Evolutionary conservation across 768 basidiomycete genomes (phyloP), one percentile per base, ranked within the genome.

Genomic region (Amanita rimosa): DNA sequence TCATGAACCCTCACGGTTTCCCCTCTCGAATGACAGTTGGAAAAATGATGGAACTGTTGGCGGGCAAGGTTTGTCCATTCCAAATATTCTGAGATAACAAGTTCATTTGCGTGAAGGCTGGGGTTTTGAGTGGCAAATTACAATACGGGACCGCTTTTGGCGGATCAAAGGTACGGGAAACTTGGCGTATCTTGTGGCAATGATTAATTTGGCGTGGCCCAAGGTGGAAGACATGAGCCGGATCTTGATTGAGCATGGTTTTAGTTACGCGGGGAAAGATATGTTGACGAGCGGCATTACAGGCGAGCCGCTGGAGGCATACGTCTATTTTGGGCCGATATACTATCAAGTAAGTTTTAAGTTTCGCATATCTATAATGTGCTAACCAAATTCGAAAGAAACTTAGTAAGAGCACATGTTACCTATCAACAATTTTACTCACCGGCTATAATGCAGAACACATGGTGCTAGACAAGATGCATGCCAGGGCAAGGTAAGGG

Each of bases 401-500:
- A 83, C 75, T 98, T 49, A 98, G 94, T 96, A 64, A 72, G 89
- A 64, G 24, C 43, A 29, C 41, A 40, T 50, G 37, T 49, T 33
- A 35, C 31, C 33, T 19, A 42, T 21, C 21, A 16, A 26, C 40
- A 17, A 24, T 37, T 10, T n/a, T 48, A 48, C 19, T 41, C 10
- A 51, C 54, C 42, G 36, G 27, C 31, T 31, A 33, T 43, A 3
- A 22, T 51, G 35, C 55, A 87, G 83, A 94, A 71, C 94, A 95
- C 69, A 98, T 98, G 95, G 95, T 98, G 44, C 87, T 97, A 84
- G 96, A 99, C 74, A 99, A 99, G 74, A 99, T 99, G 96, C 96
- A 99, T 58, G 96, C 96, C 55, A 84, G 96, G 50, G 93, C 96
- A 44, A 85, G 91, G 90, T 84, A 63, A 57, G 73, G 58, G 44